Conservation (phyloP, 2,329 filamentous ascomycete genomes). For the Botrytis squamosa region DNA sequence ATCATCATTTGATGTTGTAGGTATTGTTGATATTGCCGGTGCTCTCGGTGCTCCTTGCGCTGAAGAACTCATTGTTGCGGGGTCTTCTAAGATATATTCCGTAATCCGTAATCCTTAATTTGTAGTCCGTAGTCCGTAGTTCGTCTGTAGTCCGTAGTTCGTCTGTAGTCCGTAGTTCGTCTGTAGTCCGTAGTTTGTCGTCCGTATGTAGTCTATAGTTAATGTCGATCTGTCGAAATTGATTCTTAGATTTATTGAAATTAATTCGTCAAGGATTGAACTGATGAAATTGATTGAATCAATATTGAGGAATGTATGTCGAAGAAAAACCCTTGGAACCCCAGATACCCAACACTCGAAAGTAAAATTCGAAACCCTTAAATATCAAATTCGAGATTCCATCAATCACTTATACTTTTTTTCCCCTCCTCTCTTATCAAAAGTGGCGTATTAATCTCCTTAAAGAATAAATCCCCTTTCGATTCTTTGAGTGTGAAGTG, state of each 20-base stretch:
- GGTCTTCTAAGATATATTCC: neutral
- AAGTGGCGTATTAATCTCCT: constrained; percentile 20
- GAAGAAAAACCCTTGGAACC: neutral
- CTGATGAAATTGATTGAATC: neutral
- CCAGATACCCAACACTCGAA: neutral
- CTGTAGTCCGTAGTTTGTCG: neutral
- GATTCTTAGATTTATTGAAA: neutral
- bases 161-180: no score
- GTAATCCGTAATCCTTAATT: neutral
- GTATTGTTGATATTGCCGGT: neutral
- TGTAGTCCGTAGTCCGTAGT: neutral
- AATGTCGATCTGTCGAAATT: neutral
- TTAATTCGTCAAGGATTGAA: neutral
- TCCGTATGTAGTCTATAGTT: neutral
- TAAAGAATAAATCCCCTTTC: neutral
- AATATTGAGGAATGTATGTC: neutral
- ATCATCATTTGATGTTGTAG: constrained; percentile 18
- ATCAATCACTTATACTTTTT: neutral
- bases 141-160: neutral
- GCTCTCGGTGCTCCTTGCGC: constrained; percentile 26
- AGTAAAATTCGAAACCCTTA: neutral
- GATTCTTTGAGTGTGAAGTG: neutral
- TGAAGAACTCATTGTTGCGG: constrained; percentile 33
- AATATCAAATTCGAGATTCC: neutral
- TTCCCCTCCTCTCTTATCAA: neutral